Conservation (phyloP, 495 filamentous ascomycete species). For the Penicillium turbatum region DNA sequence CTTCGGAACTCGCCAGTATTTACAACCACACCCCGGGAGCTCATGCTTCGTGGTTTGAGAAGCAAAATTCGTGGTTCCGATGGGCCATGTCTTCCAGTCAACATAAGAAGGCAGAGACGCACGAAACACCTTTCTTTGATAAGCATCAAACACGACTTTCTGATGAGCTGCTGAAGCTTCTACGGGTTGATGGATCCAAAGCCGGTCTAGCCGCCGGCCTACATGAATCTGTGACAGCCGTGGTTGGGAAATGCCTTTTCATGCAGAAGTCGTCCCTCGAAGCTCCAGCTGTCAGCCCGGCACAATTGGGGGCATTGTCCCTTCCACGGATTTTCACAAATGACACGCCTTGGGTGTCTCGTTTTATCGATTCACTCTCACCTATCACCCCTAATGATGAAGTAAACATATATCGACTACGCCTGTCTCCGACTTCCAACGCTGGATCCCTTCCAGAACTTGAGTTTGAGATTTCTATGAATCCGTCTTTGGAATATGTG, state of each 20-base stretch:
- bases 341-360: slow-evolving; percentile 28
- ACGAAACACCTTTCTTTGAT: slow-evolving; percentile 28
- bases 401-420: slow-evolving; percentile 24
- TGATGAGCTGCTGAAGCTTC: slow-evolving; percentile 34
- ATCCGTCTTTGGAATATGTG: slow-evolving; percentile 2
- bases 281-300: slow-evolving; percentile 22
- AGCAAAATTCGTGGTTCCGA: slow-evolving; percentile 38
- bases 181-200: slow-evolving; percentile 14
- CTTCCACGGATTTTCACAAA: slow-evolving; percentile 31
- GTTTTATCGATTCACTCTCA: slow-evolving; percentile 27
- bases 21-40: slow-evolving; percentile 20
- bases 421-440: slow-evolving; percentile 29
- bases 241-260: slow-evolving; percentile 41
- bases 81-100: slow-evolving; percentile 34
- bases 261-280: slow-evolving; percentile 22
- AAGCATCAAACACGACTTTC: slow-evolving; percentile 34
- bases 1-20: slow-evolving; percentile 21
- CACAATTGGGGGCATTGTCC: slow-evolving; percentile 31
- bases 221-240: slow-evolving; percentile 37
- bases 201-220: background rate
- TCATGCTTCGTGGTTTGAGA: slow-evolving; percentile 30
- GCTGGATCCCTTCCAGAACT: slow-evolving; percentile 28
- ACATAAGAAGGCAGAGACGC: slow-evolving; percentile 3
- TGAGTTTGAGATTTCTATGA: slow-evolving; percentile 30
- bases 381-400: slow-evolving; percentile 10